Base-by-base conservation (phyloP, 441 rosid genomes). In the Erodium texanum region DNA sequence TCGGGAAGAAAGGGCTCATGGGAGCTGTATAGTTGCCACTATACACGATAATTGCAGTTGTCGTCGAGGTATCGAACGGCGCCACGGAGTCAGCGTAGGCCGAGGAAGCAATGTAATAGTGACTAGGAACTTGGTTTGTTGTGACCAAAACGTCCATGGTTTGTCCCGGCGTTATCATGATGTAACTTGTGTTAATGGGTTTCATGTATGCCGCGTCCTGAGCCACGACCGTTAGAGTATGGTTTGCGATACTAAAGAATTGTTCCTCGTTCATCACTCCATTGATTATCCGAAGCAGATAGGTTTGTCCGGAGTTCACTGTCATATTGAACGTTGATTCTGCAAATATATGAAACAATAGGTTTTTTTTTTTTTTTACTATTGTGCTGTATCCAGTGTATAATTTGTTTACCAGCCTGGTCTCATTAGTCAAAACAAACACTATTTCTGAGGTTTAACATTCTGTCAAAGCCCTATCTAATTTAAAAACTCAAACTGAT, bases 241-340 rank as follows among this genome's bases (percentile, higher is more conserved):
- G 93, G 58, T 81, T 74, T 2, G 87, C 85, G 12, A 88, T 82
- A 12, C 78, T 83, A 18, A 88, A 88, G 75, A 88, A 86, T 32
- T 75, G 72, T 24, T 86, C 90, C 50, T 81, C 82, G 45, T 87
- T 82, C 79, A 88, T 48, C 18, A 82, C 83, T 0, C 85, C 86
- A 16, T 86, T 86, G 64, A 83, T 67, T 27, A 86, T 41, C 0
- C 91, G 84, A 15, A 88, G 77, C 52, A 84, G 80, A 59, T 88
- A 86, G 8, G 82, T 86, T 73, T 82, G 81, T 1, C 89, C 84
- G 1, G 59, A 41, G 0, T 76, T 68, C 0, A 80, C 86, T 0
- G 20, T 22, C 70, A 79, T 16, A 2, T 67, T 75, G 61, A 29
- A 77, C 0, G 74, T 77, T 7, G 66, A 41, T 15, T 66, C 82